Conservation (phyloP, 208 protist genomes). For the Acanthamoeba divionensis region DNA sequence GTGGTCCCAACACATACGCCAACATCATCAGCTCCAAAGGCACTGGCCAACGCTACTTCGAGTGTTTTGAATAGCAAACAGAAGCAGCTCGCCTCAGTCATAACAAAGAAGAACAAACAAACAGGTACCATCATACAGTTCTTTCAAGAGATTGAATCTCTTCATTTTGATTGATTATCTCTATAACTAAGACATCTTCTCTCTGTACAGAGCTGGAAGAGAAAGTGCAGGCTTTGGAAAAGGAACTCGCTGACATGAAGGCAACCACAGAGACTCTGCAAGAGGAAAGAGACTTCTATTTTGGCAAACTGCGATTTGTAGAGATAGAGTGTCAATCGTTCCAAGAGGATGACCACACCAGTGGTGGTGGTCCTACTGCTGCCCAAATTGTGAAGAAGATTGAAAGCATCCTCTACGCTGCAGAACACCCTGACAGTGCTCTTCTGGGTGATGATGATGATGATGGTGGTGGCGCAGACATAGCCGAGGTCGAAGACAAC, state of each 20-base stretch:
- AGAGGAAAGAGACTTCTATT: slow-evolving; percentile 83
- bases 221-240: neutral
- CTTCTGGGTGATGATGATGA: too few relatives aligned
- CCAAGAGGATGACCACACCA: neutral
- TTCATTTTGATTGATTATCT: neutral
- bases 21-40: too few relatives aligned
- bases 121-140: too few relatives aligned
- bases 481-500: too few relatives aligned
- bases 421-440: neutral
- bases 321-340: slow-evolving; percentile 63
- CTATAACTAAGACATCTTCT: too few relatives aligned
- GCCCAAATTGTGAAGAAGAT: neutral
- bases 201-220: neutral
- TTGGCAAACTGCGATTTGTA: slow-evolving; percentile 75
- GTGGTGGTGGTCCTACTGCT: neutral
- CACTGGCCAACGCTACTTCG: too few relatives aligned
- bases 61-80: too few relatives aligned
- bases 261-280: slow-evolving; percentile 69
- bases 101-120: too few relatives aligned
- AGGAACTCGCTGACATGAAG: slow-evolving; percentile 63
- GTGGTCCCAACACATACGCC: too few relatives aligned
- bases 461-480: too few relatives aligned
- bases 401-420: neutral
- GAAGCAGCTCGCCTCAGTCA: too few relatives aligned
- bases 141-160: too few relatives aligned